Conservation (phyloP, 345 rosid genomes). For the Mangifera indica region DNA sequence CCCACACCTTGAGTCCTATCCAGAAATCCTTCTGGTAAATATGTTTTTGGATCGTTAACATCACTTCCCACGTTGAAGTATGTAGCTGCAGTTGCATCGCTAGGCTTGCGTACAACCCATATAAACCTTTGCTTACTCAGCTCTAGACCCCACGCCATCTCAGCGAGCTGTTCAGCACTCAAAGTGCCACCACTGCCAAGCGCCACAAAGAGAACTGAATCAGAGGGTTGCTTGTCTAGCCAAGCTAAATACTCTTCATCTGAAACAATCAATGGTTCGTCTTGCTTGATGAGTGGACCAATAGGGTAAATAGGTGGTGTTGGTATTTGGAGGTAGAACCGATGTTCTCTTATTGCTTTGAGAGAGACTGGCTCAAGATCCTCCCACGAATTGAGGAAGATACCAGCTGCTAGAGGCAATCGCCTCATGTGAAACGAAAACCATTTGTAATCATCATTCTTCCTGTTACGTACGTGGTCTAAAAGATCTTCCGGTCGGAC, state of each 20-base stretch:
- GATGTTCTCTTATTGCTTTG: constrained; percentile 24
- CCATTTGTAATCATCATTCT: constrained; percentile 21
- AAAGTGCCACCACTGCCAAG: constrained; percentile 52
- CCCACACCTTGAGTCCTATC: constrained; percentile 32
- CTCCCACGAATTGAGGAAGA: constrained; percentile 40
- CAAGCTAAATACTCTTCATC: constrained; percentile 21
- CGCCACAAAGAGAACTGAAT: constrained; percentile 38
- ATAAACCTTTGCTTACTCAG: constrained; percentile 42
- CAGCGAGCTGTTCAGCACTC: constrained; percentile 28
- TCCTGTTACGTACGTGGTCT: constrained; percentile 23
- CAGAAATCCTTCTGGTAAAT: constrained; percentile 43
- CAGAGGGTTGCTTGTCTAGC: constrained; percentile 40
- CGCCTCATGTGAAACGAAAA: constrained; percentile 9
- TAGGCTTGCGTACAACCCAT: constrained; percentile 42
- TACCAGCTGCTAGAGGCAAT: constrained; percentile 31
- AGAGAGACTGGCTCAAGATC: constrained; percentile 31
- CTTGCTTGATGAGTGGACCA: constrained; percentile 33
- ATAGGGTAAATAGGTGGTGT: constrained; percentile 25
- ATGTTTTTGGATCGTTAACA: constrained; percentile 27
- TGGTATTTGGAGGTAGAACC: constrained; percentile 10
- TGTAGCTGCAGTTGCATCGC: constrained; percentile 16
- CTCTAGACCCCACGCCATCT: constrained; percentile 48
- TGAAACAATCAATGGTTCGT: neutral
- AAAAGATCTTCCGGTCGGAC: constrained; percentile 21
- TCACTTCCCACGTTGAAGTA: constrained; percentile 22